Evolutionary conservation across 352 stramenopile species (phyloP).

Genomic region (Phytopythium mirpurense): DNA sequence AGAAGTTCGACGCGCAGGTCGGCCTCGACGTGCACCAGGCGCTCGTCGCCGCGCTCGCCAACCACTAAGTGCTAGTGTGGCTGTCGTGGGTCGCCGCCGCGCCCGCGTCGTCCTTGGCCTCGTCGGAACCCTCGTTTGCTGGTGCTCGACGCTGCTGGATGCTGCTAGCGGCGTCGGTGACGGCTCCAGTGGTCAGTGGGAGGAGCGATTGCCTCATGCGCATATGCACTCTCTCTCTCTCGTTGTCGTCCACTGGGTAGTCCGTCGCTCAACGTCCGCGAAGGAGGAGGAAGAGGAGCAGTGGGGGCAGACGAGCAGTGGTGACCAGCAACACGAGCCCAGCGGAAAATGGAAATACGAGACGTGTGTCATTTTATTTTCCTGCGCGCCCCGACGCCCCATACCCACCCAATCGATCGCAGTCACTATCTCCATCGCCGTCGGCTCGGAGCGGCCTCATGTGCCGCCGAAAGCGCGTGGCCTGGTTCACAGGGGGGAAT

Average conservation of each 20-base stretch:
- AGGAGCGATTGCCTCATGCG: not conserved
- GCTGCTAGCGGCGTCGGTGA: not conserved
- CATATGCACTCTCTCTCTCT: too few species aligned
- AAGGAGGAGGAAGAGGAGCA: not conserved
- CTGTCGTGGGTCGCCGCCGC: not conserved
- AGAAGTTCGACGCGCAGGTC: conserved; percentile 94
- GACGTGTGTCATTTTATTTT: conserved; percentile 2
- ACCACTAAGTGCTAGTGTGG: conserved; percentile 31
- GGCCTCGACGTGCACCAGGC: conserved; percentile 93
- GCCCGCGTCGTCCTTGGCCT: not conserved
- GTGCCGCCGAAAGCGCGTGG: too few species aligned
- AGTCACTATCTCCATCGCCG: not conserved
- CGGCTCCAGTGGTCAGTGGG: not conserved
- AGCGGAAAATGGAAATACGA: conserved; percentile 1
- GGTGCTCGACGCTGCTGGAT: not conserved
- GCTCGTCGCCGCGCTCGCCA: conserved; percentile 88
- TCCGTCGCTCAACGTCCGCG: not conserved
- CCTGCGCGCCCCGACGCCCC: not conserved
- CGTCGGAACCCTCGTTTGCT: not conserved
- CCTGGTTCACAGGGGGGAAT: too few species aligned
- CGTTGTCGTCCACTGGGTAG: not conserved
- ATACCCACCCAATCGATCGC: not conserved
- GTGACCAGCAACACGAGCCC: not conserved
- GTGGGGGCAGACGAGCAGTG: not conserved
- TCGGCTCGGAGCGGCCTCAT: too few species aligned